These are phyloP conservation scores for Brettanomyces nanus DNA, from an alignment of 805 yeast genomes.

Conservation along the genomic window DNA sequence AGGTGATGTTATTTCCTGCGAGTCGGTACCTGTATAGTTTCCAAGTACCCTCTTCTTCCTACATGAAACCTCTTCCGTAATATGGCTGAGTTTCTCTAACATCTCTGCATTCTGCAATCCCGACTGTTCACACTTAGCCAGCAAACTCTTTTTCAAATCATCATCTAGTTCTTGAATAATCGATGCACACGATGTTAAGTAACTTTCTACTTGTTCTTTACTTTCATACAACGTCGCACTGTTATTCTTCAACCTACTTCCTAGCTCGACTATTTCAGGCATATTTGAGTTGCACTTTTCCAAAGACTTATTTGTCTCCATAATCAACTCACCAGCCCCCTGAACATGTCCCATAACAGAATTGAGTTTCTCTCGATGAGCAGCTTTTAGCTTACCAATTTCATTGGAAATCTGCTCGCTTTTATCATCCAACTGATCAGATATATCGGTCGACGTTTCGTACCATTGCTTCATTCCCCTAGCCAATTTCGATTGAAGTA, in stretches of 20 bases:
- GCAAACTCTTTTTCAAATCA: not conserved
- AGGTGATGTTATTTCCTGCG: too few relatives aligned
- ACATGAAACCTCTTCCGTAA: not conserved
- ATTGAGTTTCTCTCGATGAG: not conserved
- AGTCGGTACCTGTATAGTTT: not conserved
- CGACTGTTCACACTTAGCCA: not conserved
- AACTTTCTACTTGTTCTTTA: not conserved
- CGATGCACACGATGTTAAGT: not conserved
- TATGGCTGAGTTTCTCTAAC: not conserved
- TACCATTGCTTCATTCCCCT: not conserved
- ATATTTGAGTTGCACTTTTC: not conserved
- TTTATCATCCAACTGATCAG: not conserved
- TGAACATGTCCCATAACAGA: not conserved
- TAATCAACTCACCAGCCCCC: not conserved
- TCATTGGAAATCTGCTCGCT: not conserved
- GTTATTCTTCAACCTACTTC: not conserved
- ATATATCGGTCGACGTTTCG: not conserved
- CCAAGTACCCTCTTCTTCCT: not conserved
- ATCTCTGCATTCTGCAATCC: not conserved
- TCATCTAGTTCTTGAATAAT: not conserved
- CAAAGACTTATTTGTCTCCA: not conserved
- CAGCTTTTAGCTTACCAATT: not conserved
- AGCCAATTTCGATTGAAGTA: not conserved
- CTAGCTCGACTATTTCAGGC: not conserved
- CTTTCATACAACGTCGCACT: not conserved